phyloP scores from a whole-genome alignment of 2,329 filamentous ascomycete genomes.

The Arthrobotrys iridis region DNA sequence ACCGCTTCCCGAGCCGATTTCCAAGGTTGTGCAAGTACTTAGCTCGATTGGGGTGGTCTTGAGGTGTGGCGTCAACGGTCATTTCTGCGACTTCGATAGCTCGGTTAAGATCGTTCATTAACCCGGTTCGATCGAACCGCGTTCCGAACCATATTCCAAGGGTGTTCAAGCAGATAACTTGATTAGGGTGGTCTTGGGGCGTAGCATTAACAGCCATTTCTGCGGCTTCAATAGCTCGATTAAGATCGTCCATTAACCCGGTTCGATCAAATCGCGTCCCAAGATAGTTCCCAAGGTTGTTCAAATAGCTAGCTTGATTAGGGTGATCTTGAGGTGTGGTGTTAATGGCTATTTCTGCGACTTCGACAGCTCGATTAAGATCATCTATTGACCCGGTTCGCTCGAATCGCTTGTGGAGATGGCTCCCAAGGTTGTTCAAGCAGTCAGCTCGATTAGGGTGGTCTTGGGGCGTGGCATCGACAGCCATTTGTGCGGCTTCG shows the following conservation, averaged over 20 bases:
- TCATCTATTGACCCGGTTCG: conserved; percentile 8
- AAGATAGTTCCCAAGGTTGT: neutral
- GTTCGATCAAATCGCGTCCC: neutral
- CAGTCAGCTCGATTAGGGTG: neutral
- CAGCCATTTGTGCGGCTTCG: neutral
- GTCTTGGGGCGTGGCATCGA: neutral
- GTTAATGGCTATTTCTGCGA: neutral
- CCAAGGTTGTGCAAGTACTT: neutral
- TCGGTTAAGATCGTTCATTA: neutral
- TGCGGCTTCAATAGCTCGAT: neutral
- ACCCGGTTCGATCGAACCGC: neutral
- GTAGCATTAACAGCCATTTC: neutral
- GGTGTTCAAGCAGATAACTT: neutral
- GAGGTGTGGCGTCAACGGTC: neutral
- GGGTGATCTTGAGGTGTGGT: no score
- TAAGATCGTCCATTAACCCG: neutral
- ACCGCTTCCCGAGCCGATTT: neutral
- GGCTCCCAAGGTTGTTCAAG: neutral
- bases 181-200: neutral
- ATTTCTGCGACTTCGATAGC: neutral
- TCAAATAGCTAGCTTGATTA: neutral
- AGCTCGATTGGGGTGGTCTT: neutral
- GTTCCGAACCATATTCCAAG: neutral
- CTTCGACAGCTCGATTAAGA: neutral
- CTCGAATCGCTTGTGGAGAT: neutral